Percentiles rank a stretch among this genome's conserved stretches.
phyloP scores from a whole-genome alignment of 1,139 yeast species.

The Nadsonia commutata region DNA sequence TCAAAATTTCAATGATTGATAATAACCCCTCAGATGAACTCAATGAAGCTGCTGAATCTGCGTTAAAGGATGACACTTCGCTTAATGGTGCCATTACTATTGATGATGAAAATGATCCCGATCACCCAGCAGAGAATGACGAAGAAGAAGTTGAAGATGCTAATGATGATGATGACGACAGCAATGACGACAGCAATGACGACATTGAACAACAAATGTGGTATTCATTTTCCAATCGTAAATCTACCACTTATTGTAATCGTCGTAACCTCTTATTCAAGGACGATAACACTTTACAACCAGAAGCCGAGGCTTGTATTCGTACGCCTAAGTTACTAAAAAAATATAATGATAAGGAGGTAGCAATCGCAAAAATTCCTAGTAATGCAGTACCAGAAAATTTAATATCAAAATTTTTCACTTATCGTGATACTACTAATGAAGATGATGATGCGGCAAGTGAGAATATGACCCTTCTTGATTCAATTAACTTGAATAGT shows the following conservation, averaged over 20 bases:
- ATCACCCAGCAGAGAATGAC: slow-evolving; percentile 5
- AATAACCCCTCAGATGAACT: slow-evolving; percentile 7
- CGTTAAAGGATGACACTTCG: neutral
- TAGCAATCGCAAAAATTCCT: neutral
- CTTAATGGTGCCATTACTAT: slow-evolving; percentile 1
- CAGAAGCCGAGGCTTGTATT: slow-evolving; percentile 50
- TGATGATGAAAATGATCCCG: slow-evolving; percentile 2
- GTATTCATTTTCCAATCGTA: slow-evolving; percentile 18
- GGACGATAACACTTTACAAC: slow-evolving; percentile 39
- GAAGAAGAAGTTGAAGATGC: slow-evolving; percentile 8
- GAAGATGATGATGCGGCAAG: slow-evolving; percentile 1
- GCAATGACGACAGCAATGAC: slow-evolving; percentile 40
- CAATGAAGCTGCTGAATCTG: slow-evolving; percentile 1
- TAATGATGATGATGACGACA: slow-evolving; percentile 17
- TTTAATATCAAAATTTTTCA: neutral
- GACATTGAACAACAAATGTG: slow-evolving; percentile 60
- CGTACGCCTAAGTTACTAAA: slow-evolving; percentile 20
- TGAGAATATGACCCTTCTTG: slow-evolving; percentile 9
- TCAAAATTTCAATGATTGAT: slow-evolving; percentile 8
- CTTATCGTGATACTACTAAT: slow-evolving; percentile 2
- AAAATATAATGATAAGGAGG: slow-evolving; percentile 16
- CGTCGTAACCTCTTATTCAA: slow-evolving; percentile 55
- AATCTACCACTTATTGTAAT: slow-evolving; percentile 62
- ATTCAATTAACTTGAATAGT: slow-evolving; percentile 18
- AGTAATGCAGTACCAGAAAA: neutral